Conservation (phyloP, 108 stramenopile genomes). For the Phaeodactylum tricornutum region DNA sequence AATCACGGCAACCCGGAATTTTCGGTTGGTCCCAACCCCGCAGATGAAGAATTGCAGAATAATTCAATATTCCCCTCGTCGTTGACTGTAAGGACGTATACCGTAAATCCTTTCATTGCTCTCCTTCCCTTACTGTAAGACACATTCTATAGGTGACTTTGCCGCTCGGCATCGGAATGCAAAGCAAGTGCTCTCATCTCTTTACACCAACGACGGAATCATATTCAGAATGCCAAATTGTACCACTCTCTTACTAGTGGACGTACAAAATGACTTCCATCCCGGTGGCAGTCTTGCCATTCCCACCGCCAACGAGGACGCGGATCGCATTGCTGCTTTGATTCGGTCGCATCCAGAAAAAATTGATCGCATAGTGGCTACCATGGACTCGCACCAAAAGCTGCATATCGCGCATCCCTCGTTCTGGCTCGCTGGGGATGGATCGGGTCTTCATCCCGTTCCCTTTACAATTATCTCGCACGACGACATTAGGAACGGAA, state of each 20-base stretch:
- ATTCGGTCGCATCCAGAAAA: slow-evolving; percentile 27
- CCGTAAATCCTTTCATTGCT: too few species aligned
- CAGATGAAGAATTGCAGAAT: too few species aligned
- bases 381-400: slow-evolving; percentile 85
- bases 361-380: slow-evolving; percentile 79
- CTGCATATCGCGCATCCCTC: slow-evolving; percentile 89
- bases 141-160: too few species aligned
- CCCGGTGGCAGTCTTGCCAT: slow-evolving; percentile 87
- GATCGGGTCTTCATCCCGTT: slow-evolving; percentile 24
- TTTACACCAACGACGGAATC: too few species aligned
- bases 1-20: too few species aligned
- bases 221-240: too few species aligned
- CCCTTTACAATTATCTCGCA: slow-evolving; percentile 82
- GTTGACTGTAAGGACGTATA: too few species aligned
- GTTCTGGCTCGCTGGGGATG: slow-evolving; percentile 57
- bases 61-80: too few species aligned
- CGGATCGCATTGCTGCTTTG: slow-evolving; percentile 59
- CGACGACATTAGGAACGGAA: slow-evolving; percentile 47
- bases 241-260: slow-evolving; percentile 78
- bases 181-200: too few species aligned
- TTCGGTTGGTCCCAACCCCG: too few species aligned
- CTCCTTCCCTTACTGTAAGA: too few species aligned
- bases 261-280: slow-evolving; percentile 91
- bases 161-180: too few species aligned
- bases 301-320: slow-evolving; percentile 72